Base-by-base conservation (phyloP, 176 grass and related monocot species). In the Metroxylon sagu region DNA sequence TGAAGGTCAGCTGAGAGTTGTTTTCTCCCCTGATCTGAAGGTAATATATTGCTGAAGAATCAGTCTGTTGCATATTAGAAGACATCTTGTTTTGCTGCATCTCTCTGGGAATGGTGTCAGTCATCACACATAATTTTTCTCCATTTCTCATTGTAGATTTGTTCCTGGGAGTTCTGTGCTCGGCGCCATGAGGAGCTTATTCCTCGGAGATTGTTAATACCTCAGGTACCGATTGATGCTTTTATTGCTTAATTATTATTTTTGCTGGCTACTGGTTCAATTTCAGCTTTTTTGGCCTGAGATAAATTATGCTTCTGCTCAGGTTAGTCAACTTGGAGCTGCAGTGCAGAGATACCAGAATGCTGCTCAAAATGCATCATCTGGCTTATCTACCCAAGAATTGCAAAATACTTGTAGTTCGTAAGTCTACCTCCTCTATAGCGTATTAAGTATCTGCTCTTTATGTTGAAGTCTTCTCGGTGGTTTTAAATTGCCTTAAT, bases 1-100 rank as follows among this genome's bases (percentile, higher is more conserved):
- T 19, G 93, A 98, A 78, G 93, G 87, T 29, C 93, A 92, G 69
- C 67, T 98, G 61, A 85, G 87, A 66, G 82, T 98, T 67, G 79
- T 98, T 85, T 98, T 98, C 79, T 91, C 90, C 68, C 76, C 85
- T 55, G 93, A 98, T 79, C 78, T 98, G 57, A 98, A 98, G 81
- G 93, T 92, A 75, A 69, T 63, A 59, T 74, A 18, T 68, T 74
- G 31, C 6, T 35, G 29, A 60, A 43, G 23, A 30, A 5, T 5
- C 6, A 48, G 17, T 27, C 25, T 55, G 27, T 53, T 23, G 18
- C 6, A 3, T 49, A 14, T 16, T 14, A 12, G 5, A 35, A 35
- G 31, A 35, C 31, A 35, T 35, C 31, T 35, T 66, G 49, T 21
- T 66, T 19, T 5, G 19, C 3, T 25, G 19, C 18, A 14, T 17